These are phyloP conservation scores for Penicillium sp. DNA, from an alignment of 2,329 filamentous ascomycete species.

Conservation along the genomic window DNA sequence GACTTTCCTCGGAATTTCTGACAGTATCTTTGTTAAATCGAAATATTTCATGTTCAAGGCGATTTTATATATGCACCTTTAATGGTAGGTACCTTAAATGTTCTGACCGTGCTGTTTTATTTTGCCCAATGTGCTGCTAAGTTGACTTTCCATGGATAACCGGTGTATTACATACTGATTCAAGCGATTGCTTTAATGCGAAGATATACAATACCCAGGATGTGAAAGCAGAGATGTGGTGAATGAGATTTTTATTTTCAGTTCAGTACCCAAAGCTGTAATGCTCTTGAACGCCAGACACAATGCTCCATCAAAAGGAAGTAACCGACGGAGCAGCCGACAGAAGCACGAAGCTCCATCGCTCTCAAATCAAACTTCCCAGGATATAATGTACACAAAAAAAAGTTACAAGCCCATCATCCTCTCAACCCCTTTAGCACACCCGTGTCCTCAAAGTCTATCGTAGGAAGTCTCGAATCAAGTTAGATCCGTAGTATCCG, in stretches of 20 bases:
- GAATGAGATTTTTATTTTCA: conserved; percentile 22
- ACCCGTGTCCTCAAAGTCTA: neutral
- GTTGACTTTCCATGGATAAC: neutral
- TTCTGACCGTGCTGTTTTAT: no score
- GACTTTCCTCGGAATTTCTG: neutral
- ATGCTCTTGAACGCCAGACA: conserved; percentile 27
- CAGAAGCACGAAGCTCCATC: neutral
- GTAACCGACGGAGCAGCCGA: conserved; percentile 12
- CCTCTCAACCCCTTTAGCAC: neutral
- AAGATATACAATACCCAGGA: neutral
- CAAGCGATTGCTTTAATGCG: neutral
- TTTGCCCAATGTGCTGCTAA: neutral
- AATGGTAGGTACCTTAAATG: neutral
- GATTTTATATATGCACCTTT: neutral
- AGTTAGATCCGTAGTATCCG: neutral
- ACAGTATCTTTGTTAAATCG: neutral
- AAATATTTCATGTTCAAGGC: neutral
- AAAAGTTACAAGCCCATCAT: conserved; percentile 7
- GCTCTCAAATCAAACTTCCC: conserved; percentile 9
- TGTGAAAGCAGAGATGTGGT: neutral
- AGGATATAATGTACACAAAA: conserved; percentile 28
- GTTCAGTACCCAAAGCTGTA: conserved; percentile 21
- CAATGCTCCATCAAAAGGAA: conserved; percentile 26
- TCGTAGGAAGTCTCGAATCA: neutral
- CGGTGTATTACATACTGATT: neutral